Conservation (phyloP, 2,329 filamentous ascomycete species). For the Paecilomyces dactylethromorphus region DNA sequence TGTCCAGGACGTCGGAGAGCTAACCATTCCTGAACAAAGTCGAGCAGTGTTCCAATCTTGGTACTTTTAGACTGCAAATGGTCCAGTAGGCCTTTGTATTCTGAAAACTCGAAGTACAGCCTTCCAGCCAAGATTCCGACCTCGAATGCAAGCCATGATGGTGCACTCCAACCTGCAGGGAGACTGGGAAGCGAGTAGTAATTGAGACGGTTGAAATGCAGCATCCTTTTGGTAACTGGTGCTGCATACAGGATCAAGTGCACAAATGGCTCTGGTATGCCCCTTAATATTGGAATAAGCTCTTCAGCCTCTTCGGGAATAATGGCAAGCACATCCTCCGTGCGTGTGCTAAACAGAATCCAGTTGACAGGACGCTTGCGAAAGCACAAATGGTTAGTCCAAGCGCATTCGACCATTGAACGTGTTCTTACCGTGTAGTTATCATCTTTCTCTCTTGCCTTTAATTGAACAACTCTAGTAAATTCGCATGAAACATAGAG, state of each 20-base stretch:
- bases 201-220: constrained; percentile 48
- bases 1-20: constrained; percentile 25
- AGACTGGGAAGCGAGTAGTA: constrained; percentile 50
- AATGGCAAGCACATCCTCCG: constrained; percentile 46
- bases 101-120: constrained; percentile 42
- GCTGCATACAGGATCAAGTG: constrained; percentile 54
- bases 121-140: constrained; percentile 56
- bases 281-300: constrained; percentile 32
- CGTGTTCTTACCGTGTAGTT: constrained; percentile 24
- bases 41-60: constrained; percentile 1
- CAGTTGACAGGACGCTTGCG: constrained; percentile 49
- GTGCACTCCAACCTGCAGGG: constrained; percentile 34
- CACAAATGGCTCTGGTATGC: constrained; percentile 11
- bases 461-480: constrained; percentile 36
- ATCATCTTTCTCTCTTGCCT: constrained; percentile 29
- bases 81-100: constrained; percentile 11
- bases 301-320: constrained; percentile 58
- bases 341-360: constrained; percentile 38
- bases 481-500: constrained; percentile 45
- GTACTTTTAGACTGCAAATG: constrained; percentile 4
- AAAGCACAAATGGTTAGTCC: constrained; percentile 16
- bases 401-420: not conserved
- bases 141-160: constrained; percentile 51
- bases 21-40: constrained; percentile 30
- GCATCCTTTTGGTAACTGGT: constrained; percentile 55